Conservation (phyloP, 2,329 filamentous ascomycete genomes). For the Cadophora sp. region DNA sequence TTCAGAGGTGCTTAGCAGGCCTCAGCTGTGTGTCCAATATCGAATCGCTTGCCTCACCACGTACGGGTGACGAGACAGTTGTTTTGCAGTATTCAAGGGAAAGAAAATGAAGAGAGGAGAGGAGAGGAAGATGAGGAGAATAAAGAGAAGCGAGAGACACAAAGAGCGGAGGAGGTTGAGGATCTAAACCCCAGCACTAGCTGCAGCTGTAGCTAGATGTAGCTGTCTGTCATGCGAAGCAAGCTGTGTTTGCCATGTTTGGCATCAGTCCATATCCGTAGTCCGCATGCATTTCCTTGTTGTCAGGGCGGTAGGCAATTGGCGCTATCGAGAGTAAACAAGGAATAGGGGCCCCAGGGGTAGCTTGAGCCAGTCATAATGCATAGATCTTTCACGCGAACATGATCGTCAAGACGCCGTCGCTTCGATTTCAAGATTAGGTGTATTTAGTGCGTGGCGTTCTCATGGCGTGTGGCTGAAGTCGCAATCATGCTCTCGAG, state of each 20-base stretch:
- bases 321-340: slow-evolving; percentile 24
- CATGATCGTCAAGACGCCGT: slow-evolving; percentile 26
- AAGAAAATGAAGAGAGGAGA: not conserved
- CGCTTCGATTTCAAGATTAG: slow-evolving; percentile 24
- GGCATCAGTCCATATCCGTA: too few species aligned
- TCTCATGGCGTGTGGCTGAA: slow-evolving; percentile 20
- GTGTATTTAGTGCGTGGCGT: slow-evolving; percentile 10
- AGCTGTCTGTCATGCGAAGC: too few species aligned
- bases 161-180: not conserved
- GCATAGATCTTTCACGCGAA: slow-evolving; percentile 11
- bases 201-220: slow-evolving; percentile 1
- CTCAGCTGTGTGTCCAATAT: slow-evolving; percentile 9
- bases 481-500: not conserved
- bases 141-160: not conserved
- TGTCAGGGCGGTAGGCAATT: slow-evolving; percentile 27
- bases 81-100: not conserved
- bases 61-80: slow-evolving; percentile 13
- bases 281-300: slow-evolving; percentile 7
- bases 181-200: not conserved
- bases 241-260: slow-evolving; percentile 20
- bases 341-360: slow-evolving; percentile 20
- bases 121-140: slow-evolving; percentile 7
- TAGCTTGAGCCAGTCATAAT: slow-evolving; percentile 29
- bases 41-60: slow-evolving; percentile 25
- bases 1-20: slow-evolving; percentile 28